A percentile compares a stretch with the other conserved stretches of the same genome.
phyloP scores from a whole-genome alignment of 805 yeast genomes.

The Candida golubevii region DNA sequence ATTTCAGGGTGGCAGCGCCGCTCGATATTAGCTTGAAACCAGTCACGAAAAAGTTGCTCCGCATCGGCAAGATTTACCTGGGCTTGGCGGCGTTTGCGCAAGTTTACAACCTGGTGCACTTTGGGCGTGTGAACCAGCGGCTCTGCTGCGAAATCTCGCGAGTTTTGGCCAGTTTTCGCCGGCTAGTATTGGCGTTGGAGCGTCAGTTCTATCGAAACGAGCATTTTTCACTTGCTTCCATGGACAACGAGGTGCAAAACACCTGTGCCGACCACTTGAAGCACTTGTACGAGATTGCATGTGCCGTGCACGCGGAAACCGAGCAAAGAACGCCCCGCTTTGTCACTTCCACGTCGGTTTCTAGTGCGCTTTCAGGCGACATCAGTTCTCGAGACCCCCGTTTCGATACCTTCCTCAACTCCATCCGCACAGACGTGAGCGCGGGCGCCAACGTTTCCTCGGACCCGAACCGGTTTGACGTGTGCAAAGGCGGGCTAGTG shows the following conservation, averaged over 20 bases:
- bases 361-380: slow-evolving; percentile 7
- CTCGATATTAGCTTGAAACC: slow-evolving; percentile 73
- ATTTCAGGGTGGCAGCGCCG: slow-evolving; percentile 64
- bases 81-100: slow-evolving; percentile 60
- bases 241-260: slow-evolving; percentile 40
- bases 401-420: slow-evolving; percentile 29
- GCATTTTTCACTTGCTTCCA: slow-evolving; percentile 52
- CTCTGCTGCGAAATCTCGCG: slow-evolving; percentile 55
- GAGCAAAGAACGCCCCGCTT: slow-evolving; percentile 26
- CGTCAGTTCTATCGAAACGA: slow-evolving; percentile 45
- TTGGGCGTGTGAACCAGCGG: slow-evolving; percentile 73
- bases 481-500: slow-evolving; percentile 76
- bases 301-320: slow-evolving; percentile 48
- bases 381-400: slow-evolving; percentile 17
- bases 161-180: slow-evolving; percentile 25
- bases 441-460: slow-evolving; percentile 46
- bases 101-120: slow-evolving; percentile 46
- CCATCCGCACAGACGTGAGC: slow-evolving; percentile 39
- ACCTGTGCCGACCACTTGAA: slow-evolving; percentile 33
- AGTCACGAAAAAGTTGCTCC: slow-evolving; percentile 56
- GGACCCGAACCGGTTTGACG: slow-evolving; percentile 46
- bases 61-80: slow-evolving; percentile 58
- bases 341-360: slow-evolving; percentile 14
- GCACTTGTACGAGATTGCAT: slow-evolving; percentile 56
- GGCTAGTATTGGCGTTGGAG: slow-evolving; percentile 44